These are phyloP conservation scores for Metschnikowia kofuensis DNA, from an alignment of 805 yeast species.

Conservation along the genomic window DNA sequence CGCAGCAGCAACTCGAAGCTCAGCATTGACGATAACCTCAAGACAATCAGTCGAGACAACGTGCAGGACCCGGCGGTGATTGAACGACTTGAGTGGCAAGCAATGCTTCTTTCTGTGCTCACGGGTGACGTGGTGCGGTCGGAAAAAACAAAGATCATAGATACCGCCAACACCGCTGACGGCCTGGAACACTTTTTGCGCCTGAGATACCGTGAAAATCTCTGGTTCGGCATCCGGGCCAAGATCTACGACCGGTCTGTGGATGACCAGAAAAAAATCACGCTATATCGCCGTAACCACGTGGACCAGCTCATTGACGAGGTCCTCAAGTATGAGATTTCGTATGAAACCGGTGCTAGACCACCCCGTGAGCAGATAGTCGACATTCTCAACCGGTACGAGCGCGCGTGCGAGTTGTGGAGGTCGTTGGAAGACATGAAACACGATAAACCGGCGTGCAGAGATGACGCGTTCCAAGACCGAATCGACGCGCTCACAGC, in stretches of 20 bases:
- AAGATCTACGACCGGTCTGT: conserved; percentile 76
- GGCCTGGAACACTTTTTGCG: conserved; percentile 48
- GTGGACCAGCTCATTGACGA: conserved; percentile 74
- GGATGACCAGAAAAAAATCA: conserved; percentile 70
- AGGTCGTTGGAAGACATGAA: conserved; percentile 74
- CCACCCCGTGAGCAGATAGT: conserved; percentile 49
- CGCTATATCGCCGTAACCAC: conserved; percentile 64
- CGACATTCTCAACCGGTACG: conserved; percentile 56
- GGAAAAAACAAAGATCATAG: conserved; percentile 76
- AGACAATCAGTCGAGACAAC: conserved; percentile 35
- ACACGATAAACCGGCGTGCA: conserved; percentile 70
- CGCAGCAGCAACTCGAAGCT: conserved; percentile 22
- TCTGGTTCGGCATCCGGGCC: conserved; percentile 88
- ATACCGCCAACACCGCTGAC: conserved; percentile 38
- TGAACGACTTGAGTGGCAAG: conserved; percentile 93
- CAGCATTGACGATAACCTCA: conserved; percentile 32
- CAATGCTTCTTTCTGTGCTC: conserved; percentile 83
- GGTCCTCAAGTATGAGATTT: conserved; percentile 59
- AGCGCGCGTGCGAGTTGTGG: conserved; percentile 74
- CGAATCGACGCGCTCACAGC: conserved; percentile 76
- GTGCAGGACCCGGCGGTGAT: conserved; percentile 48
- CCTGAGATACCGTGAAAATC: conserved; percentile 60
- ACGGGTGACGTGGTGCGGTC: conserved; percentile 93
- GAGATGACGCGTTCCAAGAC: conserved; percentile 57
- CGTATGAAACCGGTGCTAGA: conserved; percentile 32